Percentiles rank a stretch among this genome's conserved stretches.
Conservation (phyloP, 345 rosid genomes). For the Sisymbrium altissimum region DNA sequence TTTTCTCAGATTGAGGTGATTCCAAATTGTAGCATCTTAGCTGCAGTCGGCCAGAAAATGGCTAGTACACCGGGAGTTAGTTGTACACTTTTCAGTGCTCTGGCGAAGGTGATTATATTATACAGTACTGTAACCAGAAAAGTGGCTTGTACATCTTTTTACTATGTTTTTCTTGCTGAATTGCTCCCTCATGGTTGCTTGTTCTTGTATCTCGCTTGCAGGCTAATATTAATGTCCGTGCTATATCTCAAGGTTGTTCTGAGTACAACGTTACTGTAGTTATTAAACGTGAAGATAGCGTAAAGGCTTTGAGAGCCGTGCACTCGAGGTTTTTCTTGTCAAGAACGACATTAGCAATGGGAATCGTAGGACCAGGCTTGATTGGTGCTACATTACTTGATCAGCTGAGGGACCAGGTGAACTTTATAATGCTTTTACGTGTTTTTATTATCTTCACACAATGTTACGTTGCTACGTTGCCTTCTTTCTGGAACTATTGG, state of each 20-base stretch:
- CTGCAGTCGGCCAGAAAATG: constrained; percentile 98
- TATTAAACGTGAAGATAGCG: constrained; percentile 83
- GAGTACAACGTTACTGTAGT: constrained; percentile 95
- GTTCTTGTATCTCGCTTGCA: constrained; percentile 30
- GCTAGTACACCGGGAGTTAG: constrained; percentile 99
- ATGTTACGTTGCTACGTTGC: not conserved
- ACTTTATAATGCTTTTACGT: not conserved
- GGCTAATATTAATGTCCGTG: constrained; percentile 96
- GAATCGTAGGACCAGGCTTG: constrained; percentile 94
- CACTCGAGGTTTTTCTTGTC: constrained; percentile 97
- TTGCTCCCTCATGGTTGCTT: not conserved
- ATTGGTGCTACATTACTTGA: constrained; percentile 92
- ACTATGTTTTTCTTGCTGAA: not conserved
- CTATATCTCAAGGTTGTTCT: constrained; percentile 99
- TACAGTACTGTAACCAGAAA: not conserved
- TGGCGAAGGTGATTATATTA: constrained; percentile 67
- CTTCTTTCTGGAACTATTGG: not conserved
- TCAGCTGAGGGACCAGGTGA: constrained; percentile 94
- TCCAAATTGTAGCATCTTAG: constrained; percentile 92
- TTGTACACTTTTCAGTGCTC: constrained; percentile 92
- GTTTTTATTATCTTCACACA: not conserved
- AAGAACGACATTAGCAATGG: constrained; percentile 89
- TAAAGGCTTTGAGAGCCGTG: constrained; percentile 91
- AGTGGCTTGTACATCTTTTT: not conserved
- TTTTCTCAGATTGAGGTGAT: constrained; percentile 66